Percentiles rank a stretch among this genome's conserved stretches.
phyloP scores from a whole-genome alignment of 2,329 filamentous ascomycete species.

The Ceratocystis huliohia region DNA sequence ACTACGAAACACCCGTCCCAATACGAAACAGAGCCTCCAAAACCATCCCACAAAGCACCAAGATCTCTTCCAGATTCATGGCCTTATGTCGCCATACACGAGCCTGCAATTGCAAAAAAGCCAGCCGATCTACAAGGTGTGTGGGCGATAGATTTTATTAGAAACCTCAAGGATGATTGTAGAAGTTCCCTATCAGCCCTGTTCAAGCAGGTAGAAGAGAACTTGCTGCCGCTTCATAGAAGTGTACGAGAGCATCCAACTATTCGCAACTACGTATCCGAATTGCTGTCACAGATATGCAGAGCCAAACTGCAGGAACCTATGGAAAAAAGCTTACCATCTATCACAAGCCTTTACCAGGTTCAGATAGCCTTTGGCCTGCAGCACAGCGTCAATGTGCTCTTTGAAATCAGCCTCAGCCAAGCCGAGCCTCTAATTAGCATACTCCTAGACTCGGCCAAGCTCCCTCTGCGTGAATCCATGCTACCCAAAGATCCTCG shows the following conservation, averaged over 20 bases:
- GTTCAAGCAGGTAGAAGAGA: constrained; percentile 12
- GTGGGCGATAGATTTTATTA: neutral
- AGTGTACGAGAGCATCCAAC: constrained; percentile 5
- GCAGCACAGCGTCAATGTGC: neutral
- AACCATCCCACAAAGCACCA: neutral
- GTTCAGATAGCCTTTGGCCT: constrained; percentile 11
- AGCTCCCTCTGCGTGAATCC: neutral
- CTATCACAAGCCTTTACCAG: constrained; percentile 15
- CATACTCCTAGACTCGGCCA: neutral
- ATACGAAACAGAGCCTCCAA: neutral
- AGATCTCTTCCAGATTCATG: neutral
- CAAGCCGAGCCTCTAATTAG: constrained; percentile 7
- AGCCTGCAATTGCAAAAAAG: neutral
- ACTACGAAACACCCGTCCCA: neutral
- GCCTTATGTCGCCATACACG: neutral
- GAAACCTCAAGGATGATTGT: neutral
- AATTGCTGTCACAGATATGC: constrained; percentile 9
- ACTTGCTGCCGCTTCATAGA: constrained; percentile 4
- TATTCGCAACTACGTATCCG: neutral
- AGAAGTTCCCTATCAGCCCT: neutral
- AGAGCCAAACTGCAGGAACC: constrained; percentile 11
- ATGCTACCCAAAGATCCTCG: neutral
- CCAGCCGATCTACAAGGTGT: neutral
- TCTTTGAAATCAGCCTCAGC: constrained; percentile 17
- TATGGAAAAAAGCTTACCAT: constrained; percentile 1